Percentiles rank a stretch among this genome's conserved stretches.
phyloP scores from a whole-genome alignment of 179 eudicot species.

The Pouteria campechiana region DNA sequence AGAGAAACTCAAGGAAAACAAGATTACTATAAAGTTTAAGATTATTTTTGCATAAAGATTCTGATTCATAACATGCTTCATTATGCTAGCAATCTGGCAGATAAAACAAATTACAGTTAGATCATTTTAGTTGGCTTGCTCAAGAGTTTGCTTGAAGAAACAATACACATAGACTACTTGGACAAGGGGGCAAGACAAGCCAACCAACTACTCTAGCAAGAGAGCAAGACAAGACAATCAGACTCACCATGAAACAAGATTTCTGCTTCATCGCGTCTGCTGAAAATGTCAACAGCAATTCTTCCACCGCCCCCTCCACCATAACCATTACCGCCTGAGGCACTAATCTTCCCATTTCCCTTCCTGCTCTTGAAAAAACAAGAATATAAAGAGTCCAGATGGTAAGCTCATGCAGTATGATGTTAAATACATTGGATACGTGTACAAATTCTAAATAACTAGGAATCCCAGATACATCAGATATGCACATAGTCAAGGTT shows the following conservation, averaged over 20 bases:
- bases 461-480: too few relatives aligned
- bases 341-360: slow-evolving; percentile 71
- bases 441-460: too few relatives aligned
- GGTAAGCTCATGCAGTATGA: too few relatives aligned
- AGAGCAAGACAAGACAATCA: background rate
- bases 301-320: slow-evolving; percentile 99
- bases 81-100: too few relatives aligned
- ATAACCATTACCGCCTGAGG: slow-evolving; percentile 93
- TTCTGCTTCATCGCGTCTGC: slow-evolving; percentile 65
- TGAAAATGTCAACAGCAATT: slow-evolving; percentile 66
- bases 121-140: too few relatives aligned
- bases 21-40: background rate
- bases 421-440: too few relatives aligned
- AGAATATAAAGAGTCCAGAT: too few relatives aligned
- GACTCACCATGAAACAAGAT: slow-evolving; percentile 66
- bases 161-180: too few relatives aligned
- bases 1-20: too few relatives aligned
- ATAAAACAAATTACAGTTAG: too few relatives aligned
- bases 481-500: too few relatives aligned
- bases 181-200: slow-evolving; percentile 1
- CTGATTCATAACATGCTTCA: background rate
- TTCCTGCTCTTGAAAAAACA: slow-evolving; percentile 47
- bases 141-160: too few relatives aligned
- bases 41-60: background rate
- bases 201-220: background rate